These are phyloP conservation scores for Alnus glutinosa DNA, from an alignment of 306 rosid species.

Conservation along the genomic window DNA sequence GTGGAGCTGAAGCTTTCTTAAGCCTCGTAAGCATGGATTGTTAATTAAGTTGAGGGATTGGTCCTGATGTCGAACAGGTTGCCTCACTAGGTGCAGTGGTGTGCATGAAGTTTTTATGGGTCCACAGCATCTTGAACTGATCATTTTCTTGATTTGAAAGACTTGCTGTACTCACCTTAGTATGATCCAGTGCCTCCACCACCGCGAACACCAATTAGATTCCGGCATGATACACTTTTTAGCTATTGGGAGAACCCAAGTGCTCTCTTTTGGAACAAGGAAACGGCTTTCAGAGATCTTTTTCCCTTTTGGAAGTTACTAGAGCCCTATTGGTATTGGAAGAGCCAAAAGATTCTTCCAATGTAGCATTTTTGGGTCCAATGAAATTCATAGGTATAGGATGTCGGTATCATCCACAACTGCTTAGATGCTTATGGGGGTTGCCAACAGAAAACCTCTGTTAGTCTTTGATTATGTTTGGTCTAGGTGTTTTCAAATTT, in stretches of 20 bases:
- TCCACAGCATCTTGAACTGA: neutral
- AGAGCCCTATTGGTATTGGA: too few species aligned
- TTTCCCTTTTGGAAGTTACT: too few species aligned
- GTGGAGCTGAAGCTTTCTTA: neutral
- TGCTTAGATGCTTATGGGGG: neutral
- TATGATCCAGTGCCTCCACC: neutral
- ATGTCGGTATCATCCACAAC: neutral
- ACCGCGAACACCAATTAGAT: too few species aligned
- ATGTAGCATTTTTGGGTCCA: too few species aligned
- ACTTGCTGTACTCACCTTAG: neutral
- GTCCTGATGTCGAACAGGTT: slow-evolving; percentile 1
- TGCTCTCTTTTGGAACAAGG: too few species aligned
- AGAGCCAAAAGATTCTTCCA: too few species aligned
- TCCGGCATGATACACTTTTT: too few species aligned
- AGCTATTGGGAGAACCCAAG: too few species aligned
- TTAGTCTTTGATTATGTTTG: neutral
- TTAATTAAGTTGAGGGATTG: neutral
- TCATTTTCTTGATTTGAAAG: neutral
- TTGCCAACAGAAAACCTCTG: neutral
- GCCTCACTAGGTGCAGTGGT: neutral
- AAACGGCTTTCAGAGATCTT: too few species aligned
- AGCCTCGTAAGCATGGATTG: neutral
- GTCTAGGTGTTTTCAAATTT: neutral
- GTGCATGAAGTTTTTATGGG: neutral
- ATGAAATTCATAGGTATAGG: too few species aligned